Conservation (phyloP, 331 rosid species). For the Telfairia occidentalis region DNA sequence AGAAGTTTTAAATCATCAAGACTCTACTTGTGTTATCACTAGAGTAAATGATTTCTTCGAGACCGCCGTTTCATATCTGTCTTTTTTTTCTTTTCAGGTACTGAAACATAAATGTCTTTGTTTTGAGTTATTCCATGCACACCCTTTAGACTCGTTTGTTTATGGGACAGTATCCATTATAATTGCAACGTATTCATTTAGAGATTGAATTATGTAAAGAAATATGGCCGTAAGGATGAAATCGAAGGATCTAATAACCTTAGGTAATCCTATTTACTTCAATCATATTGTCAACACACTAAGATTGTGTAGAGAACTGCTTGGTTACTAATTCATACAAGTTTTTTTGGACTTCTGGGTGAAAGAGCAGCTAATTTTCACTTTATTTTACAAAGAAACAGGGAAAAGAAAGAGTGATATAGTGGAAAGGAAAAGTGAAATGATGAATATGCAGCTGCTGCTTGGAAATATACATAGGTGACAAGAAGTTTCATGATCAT, state of each 20-base stretch:
- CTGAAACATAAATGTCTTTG: background rate
- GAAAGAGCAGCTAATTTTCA: background rate
- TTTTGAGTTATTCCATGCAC: background rate
- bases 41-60: background rate
- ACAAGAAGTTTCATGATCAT: background rate
- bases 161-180: background rate
- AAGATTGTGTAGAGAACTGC: background rate
- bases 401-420: background rate
- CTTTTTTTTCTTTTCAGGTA: background rate
- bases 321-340: background rate
- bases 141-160: background rate
- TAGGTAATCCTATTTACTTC: background rate
- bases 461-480: background rate
- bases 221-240: background rate
- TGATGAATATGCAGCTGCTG: constrained; percentile 3
- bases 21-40: background rate
- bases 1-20: background rate
- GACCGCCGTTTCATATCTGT: background rate
- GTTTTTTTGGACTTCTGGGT: background rate
- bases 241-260: background rate
- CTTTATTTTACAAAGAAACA: background rate
- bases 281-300: background rate
- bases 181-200: background rate
- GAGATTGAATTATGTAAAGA: background rate
- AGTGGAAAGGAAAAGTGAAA: background rate